Base-by-base conservation (phyloP, 2,329 filamentous ascomycete genomes). In the Fusarium tricinctum region DNA sequence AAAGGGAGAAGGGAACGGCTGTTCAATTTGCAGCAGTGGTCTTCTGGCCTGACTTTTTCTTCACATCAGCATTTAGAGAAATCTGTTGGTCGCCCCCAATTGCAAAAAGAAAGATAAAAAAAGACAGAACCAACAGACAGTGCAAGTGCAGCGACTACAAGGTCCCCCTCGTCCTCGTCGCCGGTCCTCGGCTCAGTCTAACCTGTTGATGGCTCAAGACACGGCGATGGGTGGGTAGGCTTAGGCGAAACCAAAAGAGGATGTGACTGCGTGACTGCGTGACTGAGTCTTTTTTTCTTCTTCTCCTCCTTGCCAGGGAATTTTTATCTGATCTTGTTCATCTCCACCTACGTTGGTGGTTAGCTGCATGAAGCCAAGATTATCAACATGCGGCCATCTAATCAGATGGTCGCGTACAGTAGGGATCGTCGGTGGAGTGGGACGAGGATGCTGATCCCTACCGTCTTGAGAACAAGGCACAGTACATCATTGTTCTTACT, bases 321-420 rank as follows among this genome's bases (percentile, higher is more conserved):
- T 61, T 12, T 30, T 30, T 62, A 62, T 62, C 58, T 40, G 58
- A 62, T 62, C 58, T 58, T 58, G 44, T 19, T 35, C 15, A n/a
- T 20, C 28, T 49, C 57, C 57, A 60, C 57, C 58, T 17, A 15
- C 5, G 45, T 45, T 54, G 46, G 56, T 26, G 52, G 22, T 20
- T 26, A 60, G 55, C 53, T 56, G 53, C 45, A 56, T 51, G 7
- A 45, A 50, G 54, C 58, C 46, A 62, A 62, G 58, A 54, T 62
- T 54, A 61, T 62, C 58, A 54, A 30, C 19, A n/a, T 38, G 38
- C 22, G 20, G n/a, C 8, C 56, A 62, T 62, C 58, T 62, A 62
- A 62, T 62, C 58, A 62, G 58, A 62, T 61, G 58, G 8, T 61
- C 19, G 9, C 20, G 46, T 28, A n/a, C n/a, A 42, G 58, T 61